A percentile compares a stretch with the other conserved stretches of the same genome.
Evolutionary conservation across 1,284 basidiomycete genomes (phyloP).

Genomic region (Ganoderma resinaceum): DNA sequence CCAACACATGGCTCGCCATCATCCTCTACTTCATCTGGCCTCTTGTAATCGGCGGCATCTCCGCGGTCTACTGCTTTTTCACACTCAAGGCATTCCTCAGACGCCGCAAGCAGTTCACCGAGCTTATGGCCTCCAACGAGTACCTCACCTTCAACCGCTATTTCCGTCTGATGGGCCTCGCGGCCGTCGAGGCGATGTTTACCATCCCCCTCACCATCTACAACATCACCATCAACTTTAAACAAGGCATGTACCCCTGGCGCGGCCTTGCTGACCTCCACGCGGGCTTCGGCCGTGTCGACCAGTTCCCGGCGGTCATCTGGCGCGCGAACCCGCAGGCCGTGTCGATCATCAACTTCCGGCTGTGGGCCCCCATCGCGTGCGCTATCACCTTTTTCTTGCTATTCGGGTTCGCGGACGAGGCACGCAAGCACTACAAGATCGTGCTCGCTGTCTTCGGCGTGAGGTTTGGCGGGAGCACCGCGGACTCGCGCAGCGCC

Average conservation of each 20-base stretch:
- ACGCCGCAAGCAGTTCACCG: slow-evolving; percentile 36
- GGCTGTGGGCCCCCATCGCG: slow-evolving; percentile 41
- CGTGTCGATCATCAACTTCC: slow-evolving; percentile 25
- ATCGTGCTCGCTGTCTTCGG: slow-evolving; percentile 19
- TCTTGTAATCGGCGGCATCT: slow-evolving; percentile 35
- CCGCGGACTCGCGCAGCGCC: background rate
- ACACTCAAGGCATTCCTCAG: slow-evolving; percentile 39
- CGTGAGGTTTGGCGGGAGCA: background rate
- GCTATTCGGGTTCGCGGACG: slow-evolving; percentile 52
- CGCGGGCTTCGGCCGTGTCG: slow-evolving; percentile 41
- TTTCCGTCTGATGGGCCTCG: slow-evolving; percentile 58
- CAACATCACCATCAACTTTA: slow-evolving; percentile 34
- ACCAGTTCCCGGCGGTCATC: slow-evolving; percentile 32
- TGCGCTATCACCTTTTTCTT: slow-evolving; percentile 47
- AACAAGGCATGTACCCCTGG: slow-evolving; percentile 36
- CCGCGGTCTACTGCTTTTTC: slow-evolving; percentile 34
- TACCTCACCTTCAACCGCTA: slow-evolving; percentile 52
- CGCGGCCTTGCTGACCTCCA: slow-evolving; percentile 48
- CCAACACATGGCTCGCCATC: slow-evolving; percentile 45
- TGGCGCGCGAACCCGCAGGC: slow-evolving; percentile 29
- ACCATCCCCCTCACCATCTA: slow-evolving; percentile 45
- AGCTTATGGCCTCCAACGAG: slow-evolving; percentile 35
- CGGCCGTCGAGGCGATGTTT: slow-evolving; percentile 47
- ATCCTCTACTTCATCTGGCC: slow-evolving; percentile 35
- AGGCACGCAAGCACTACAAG: slow-evolving; percentile 44